A percentile compares a stretch with the other conserved stretches of the same genome.
Conservation (phyloP, 2,329 filamentous ascomycete species). For the Aspergillus quadricinctus region DNA sequence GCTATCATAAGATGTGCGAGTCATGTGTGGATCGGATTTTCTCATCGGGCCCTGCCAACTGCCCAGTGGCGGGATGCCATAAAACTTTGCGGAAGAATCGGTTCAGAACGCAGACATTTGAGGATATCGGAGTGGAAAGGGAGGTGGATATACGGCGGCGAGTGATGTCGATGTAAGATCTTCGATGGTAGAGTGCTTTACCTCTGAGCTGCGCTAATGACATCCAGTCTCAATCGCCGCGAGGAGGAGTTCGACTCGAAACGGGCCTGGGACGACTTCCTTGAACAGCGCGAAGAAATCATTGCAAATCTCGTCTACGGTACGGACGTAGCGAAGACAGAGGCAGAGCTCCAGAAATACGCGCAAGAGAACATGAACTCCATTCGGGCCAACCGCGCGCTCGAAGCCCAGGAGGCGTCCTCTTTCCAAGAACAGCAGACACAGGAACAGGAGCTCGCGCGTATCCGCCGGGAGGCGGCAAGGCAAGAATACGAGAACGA, state of each 20-base stretch:
- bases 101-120: slow-evolving; percentile 86
- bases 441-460: slow-evolving; percentile 63
- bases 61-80: slow-evolving; percentile 83
- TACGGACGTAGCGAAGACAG: slow-evolving; percentile 61
- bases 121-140: slow-evolving; percentile 79
- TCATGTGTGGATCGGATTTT: slow-evolving; percentile 95
- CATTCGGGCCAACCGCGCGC: slow-evolving; percentile 49
- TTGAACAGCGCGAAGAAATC: slow-evolving; percentile 85
- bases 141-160: slow-evolving; percentile 87
- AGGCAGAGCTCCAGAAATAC: slow-evolving; percentile 61
- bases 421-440: slow-evolving; percentile 45
- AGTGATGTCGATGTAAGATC: slow-evolving; percentile 57
- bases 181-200: not conserved
- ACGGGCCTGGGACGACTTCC: slow-evolving; percentile 84
- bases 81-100: slow-evolving; percentile 79
- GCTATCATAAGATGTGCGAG: slow-evolving; percentile 98
- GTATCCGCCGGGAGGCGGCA: slow-evolving; percentile 59
- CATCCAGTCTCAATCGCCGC: slow-evolving; percentile 72
- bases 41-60: slow-evolving; percentile 83
- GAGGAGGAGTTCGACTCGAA: slow-evolving; percentile 89
- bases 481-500: slow-evolving; percentile 68
- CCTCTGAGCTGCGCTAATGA: not conserved
- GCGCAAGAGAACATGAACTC: slow-evolving; percentile 64
- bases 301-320: slow-evolving; percentile 82
- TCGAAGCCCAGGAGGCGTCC: slow-evolving; percentile 45